Conservation (phyloP, 257 asterid species). For the Oldenlandia corymbosa region DNA sequence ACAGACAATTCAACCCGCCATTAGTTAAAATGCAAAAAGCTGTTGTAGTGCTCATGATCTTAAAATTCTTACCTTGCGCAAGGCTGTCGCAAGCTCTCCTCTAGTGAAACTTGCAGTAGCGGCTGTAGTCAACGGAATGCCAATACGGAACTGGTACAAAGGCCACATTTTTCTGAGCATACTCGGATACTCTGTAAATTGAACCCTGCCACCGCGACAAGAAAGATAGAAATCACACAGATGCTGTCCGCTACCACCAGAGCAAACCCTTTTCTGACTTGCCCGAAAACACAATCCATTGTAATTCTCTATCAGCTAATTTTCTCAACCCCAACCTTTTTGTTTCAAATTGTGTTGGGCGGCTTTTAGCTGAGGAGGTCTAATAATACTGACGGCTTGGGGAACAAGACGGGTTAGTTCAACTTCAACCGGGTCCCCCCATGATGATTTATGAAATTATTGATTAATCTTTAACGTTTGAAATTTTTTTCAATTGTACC, state of each 20-base stretch:
- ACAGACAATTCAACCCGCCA: background rate
- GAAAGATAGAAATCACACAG: conserved; percentile 40
- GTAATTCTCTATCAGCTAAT: background rate
- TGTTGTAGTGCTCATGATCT: background rate
- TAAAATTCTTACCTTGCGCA: conserved; percentile 61
- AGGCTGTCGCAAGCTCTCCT: conserved; percentile 97
- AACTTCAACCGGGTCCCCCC: too few species aligned
- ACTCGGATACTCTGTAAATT: conserved; percentile 97
- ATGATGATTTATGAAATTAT: too few species aligned
- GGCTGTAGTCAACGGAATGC: conserved; percentile 88
- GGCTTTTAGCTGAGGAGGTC: too few species aligned
- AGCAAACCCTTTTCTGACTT: conserved; percentile 81
- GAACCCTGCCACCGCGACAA: conserved; percentile 51
- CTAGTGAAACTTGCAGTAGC: conserved; percentile 96
- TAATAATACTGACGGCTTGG: too few species aligned
- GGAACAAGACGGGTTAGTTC: too few species aligned
- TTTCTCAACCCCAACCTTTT: background rate
- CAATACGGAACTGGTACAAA: conserved; percentile 90
- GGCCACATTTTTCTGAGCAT: conserved; percentile 87
- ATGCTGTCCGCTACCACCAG: conserved; percentile 86
- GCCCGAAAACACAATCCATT: conserved; percentile 95
- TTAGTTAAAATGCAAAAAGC: too few species aligned
- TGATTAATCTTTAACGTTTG: too few species aligned
- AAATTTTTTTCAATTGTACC: too few species aligned
- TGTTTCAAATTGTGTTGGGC: too few species aligned